Evolutionary conservation across 2,329 filamentous ascomycete species (phyloP).

Genomic region (Phyllosticta ampelicida): DNA sequence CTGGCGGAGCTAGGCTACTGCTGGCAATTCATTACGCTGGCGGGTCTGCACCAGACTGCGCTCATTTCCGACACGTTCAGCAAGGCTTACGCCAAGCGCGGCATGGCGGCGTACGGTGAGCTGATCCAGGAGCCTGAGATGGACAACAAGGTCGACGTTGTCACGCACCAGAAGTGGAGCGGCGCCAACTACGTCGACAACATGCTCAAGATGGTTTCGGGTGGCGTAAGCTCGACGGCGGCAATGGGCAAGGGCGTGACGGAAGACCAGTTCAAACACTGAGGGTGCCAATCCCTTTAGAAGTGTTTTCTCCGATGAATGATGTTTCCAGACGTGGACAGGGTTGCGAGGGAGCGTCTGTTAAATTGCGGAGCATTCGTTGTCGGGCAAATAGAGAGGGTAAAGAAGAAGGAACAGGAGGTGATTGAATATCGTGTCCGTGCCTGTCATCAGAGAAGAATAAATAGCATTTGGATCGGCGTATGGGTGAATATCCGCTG

Average conservation of each 20-base stretch:
- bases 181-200: slow-evolving; percentile 93
- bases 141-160: slow-evolving; percentile 78
- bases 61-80: slow-evolving; percentile 86
- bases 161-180: slow-evolving; percentile 98
- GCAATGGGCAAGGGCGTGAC: slow-evolving; percentile 98
- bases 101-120: slow-evolving; percentile 96
- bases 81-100: slow-evolving; percentile 64
- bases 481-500: background rate
- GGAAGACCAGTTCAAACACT: slow-evolving; percentile 79
- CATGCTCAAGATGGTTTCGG: slow-evolving; percentile 91
- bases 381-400: background rate
- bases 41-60: slow-evolving; percentile 89
- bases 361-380: background rate
- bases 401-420: background rate
- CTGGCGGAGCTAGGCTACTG: slow-evolving; percentile 85
- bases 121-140: slow-evolving; percentile 98
- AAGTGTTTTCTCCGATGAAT: background rate
- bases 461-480: background rate
- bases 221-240: slow-evolving; percentile 80
- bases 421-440: too few species aligned
- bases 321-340: background rate
- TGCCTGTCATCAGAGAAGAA: too few species aligned
- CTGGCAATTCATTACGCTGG: slow-evolving; percentile 99
- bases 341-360: background rate
- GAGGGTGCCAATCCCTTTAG: too few species aligned